Evolutionary conservation across 768 basidiomycete species (phyloP).

Genomic region (Myochromella boudieri): DNA sequence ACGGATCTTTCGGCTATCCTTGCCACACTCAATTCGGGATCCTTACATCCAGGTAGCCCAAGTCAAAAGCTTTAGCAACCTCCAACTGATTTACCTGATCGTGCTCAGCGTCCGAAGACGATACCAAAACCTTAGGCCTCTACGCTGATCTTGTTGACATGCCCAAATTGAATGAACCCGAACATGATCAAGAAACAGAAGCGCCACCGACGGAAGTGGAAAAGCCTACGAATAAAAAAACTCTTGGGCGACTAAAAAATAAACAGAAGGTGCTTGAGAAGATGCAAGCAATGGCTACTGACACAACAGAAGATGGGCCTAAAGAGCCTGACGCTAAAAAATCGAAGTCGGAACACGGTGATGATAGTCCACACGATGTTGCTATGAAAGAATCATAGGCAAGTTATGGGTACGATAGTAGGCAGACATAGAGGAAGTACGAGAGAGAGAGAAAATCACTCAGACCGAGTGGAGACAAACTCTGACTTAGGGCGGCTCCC

Average conservation of each 20-base stretch:
- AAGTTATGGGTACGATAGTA: neutral
- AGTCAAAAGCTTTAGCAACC: neutral
- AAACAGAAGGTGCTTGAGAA: slow-evolving; percentile 45
- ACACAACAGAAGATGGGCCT: slow-evolving; percentile 16
- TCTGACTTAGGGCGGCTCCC: slow-evolving; percentile 26
- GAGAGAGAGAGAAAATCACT: neutral
- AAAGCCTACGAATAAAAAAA: slow-evolving; percentile 40
- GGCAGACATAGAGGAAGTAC: neutral
- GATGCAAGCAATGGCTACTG: slow-evolving; percentile 17
- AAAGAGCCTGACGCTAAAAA: slow-evolving; percentile 37
- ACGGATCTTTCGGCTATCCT: slow-evolving; percentile 29
- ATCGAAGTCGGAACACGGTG: slow-evolving; percentile 29
- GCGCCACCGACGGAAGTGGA: slow-evolving; percentile 21
- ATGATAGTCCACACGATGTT: slow-evolving; percentile 16
- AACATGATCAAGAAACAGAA: slow-evolving; percentile 39
- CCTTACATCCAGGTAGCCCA: slow-evolving; percentile 45
- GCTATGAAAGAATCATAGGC: slow-evolving; percentile 15
- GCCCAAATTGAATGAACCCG: slow-evolving; percentile 53
- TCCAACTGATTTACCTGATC: neutral
- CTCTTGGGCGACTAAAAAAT: slow-evolving; percentile 49
- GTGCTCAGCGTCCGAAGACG: slow-evolving; percentile 44
- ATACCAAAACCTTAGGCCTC: slow-evolving; percentile 55
- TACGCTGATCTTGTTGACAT: slow-evolving; percentile 43
- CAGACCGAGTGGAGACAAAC: slow-evolving; percentile 13
- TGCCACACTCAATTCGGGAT: slow-evolving; percentile 43